Evolutionary conservation across 2,329 filamentous ascomycete genomes (phyloP).

Genomic region (Aspergillus neotritici): DNA sequence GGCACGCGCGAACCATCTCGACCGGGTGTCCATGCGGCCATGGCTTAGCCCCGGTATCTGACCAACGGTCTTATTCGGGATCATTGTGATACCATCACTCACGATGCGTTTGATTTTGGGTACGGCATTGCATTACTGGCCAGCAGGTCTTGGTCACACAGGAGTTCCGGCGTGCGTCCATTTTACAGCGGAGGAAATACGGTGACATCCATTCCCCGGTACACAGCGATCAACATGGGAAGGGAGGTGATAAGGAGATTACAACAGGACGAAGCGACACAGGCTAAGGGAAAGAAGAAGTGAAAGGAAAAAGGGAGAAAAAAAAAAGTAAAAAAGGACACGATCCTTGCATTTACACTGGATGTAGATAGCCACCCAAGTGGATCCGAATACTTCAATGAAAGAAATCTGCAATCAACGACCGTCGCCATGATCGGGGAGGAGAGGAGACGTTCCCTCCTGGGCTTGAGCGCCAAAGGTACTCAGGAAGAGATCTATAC

Average conservation of each 20-base stretch:
- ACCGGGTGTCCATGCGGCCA: slow-evolving; percentile 24
- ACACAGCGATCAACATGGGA: too few species aligned
- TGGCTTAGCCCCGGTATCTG: neutral
- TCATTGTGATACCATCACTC: too few species aligned
- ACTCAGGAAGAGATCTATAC: too few species aligned
- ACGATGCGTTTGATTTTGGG: slow-evolving; percentile 1
- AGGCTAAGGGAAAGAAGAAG: neutral
- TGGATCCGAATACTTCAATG: slow-evolving; percentile 8
- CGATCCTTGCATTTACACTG: slow-evolving; percentile 12
- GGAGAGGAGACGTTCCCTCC: too few species aligned
- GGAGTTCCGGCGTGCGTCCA: slow-evolving; percentile 14
- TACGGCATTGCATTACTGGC: slow-evolving; percentile 15
- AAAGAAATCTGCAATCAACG: neutral
- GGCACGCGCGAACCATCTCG: slow-evolving; percentile 22
- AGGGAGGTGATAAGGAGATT: too few species aligned
- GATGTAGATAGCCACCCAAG: slow-evolving; percentile 9
- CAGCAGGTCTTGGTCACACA: slow-evolving; percentile 19
- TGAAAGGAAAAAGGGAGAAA: slow-evolving; percentile 1
- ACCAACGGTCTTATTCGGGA: too few species aligned
- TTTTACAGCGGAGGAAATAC: slow-evolving; percentile 9
- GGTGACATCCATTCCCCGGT: slow-evolving; percentile 3
- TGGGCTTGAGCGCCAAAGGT: too few species aligned
- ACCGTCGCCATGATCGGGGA: too few species aligned
- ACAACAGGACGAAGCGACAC: slow-evolving; percentile 1
- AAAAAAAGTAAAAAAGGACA: slow-evolving; percentile 2